phyloP scores from a whole-genome alignment of 805 yeast genomes.

The Kuraishia cidri region DNA sequence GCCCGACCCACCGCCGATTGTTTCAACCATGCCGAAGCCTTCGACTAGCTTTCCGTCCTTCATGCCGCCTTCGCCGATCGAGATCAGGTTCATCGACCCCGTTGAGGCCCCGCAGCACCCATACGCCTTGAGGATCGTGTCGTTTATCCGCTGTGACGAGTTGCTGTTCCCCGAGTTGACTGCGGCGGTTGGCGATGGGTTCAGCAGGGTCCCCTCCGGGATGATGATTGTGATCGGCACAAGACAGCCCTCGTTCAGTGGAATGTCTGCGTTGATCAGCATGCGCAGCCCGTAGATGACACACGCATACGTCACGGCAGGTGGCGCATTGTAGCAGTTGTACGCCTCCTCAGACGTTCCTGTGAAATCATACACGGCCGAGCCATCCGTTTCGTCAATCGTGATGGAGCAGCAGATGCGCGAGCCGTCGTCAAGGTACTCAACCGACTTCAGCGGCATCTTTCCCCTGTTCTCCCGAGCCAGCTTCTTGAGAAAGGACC shows the following conservation, averaged over 20 bases:
- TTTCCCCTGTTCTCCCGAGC: slow-evolving; percentile 28
- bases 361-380: slow-evolving; percentile 40
- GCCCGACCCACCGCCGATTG: slow-evolving; percentile 49
- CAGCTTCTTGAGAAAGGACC: slow-evolving; percentile 19
- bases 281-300: slow-evolving; percentile 41
- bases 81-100: slow-evolving; percentile 83
- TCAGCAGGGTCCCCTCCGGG: slow-evolving; percentile 23
- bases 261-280: slow-evolving; percentile 43
- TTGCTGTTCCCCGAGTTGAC: slow-evolving; percentile 45
- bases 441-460: slow-evolving; percentile 31
- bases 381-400: slow-evolving; percentile 29
- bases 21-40: slow-evolving; percentile 46
- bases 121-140: slow-evolving; percentile 74
- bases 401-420: slow-evolving; percentile 30
- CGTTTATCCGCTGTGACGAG: slow-evolving; percentile 84
- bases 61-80: slow-evolving; percentile 58
- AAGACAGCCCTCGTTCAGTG: slow-evolving; percentile 46
- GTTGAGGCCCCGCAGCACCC: slow-evolving; percentile 82
- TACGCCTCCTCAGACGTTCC: slow-evolving; percentile 44
- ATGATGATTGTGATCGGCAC: slow-evolving; percentile 18
- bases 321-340: slow-evolving; percentile 46
- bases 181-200: slow-evolving; percentile 36
- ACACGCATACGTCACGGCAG: slow-evolving; percentile 42
- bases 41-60: slow-evolving; percentile 25
- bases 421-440: slow-evolving; percentile 49